Evolutionary conservation across 2,329 filamentous ascomycete species (phyloP).

Genomic region (Epichloe uncinata): DNA sequence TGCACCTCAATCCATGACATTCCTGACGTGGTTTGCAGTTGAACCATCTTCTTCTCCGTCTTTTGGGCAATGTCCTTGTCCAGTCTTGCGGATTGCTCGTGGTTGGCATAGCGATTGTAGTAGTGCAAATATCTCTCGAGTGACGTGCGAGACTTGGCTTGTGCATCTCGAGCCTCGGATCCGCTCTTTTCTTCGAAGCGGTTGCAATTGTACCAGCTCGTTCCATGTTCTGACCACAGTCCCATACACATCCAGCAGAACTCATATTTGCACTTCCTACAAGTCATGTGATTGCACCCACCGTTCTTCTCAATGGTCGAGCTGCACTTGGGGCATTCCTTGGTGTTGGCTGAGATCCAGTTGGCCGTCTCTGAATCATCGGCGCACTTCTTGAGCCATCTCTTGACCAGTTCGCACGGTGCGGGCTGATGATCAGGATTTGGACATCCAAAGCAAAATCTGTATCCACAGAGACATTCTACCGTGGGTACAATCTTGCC

Average conservation of each 20-base stretch:
- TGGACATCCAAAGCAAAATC: slow-evolving; percentile 92
- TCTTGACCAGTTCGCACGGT: slow-evolving; percentile 81
- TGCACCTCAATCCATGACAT: slow-evolving; percentile 99
- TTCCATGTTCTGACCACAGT: slow-evolving; percentile 94
- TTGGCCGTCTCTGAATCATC: slow-evolving; percentile 98
- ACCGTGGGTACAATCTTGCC: slow-evolving; percentile 81
- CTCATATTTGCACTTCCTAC: slow-evolving; percentile 86
- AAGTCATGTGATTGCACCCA: slow-evolving; percentile 97
- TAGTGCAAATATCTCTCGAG: slow-evolving; percentile 96
- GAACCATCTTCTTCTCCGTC: slow-evolving; percentile 98
- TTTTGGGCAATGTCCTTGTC: slow-evolving; percentile 94
- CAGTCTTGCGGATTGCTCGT: slow-evolving; percentile 91
- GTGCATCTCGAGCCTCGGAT: slow-evolving; percentile 75
- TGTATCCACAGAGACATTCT: slow-evolving; percentile 67
- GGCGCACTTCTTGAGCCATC: slow-evolving; percentile 95
- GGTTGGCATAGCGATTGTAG: slow-evolving; percentile 97
- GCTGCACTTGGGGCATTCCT: slow-evolving; percentile 90
- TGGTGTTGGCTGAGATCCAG: slow-evolving; percentile 98
- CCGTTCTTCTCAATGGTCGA: slow-evolving; percentile 99
- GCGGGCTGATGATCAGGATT: slow-evolving; percentile 85
- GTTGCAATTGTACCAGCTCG: slow-evolving; percentile 99
- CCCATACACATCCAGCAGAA: slow-evolving; percentile 99
- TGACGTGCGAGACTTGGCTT: slow-evolving; percentile 79
- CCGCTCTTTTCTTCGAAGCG: slow-evolving; percentile 94
- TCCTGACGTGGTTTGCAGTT: slow-evolving; percentile 81